phyloP scores from a whole-genome alignment of 371 early-diverging fungal species.

The Apophysomyces variabilis region DNA sequence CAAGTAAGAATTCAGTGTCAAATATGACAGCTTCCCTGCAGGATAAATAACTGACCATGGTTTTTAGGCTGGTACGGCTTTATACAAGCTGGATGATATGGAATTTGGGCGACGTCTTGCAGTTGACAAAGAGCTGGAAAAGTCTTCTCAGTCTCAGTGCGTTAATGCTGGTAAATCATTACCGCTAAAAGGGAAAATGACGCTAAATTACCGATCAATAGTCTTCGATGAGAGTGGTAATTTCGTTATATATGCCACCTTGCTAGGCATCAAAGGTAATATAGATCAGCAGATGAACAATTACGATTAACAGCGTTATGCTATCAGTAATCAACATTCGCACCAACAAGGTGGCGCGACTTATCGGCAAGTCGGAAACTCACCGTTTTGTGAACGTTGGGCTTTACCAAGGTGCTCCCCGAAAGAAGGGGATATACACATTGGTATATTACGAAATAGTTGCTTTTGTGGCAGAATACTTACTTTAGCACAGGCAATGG shows the following conservation, averaged over 20 bases:
- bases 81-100: slow-evolving; percentile 91
- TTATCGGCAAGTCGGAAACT: slow-evolving; percentile 91
- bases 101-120: slow-evolving; percentile 95
- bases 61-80: slow-evolving; percentile 72
- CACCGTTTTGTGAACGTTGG: slow-evolving; percentile 89
- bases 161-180: slow-evolving; percentile 73
- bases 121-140: slow-evolving; percentile 86
- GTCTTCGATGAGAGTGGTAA: slow-evolving; percentile 93
- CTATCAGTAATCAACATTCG: slow-evolving; percentile 74
- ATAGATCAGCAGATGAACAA: background rate
- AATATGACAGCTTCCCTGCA: background rate
- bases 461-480: background rate
- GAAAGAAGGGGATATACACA: slow-evolving; percentile 75
- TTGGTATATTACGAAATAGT: slow-evolving; percentile 48
- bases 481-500: slow-evolving; percentile 69
- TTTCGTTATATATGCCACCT: slow-evolving; percentile 88
- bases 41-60: background rate
- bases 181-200: background rate
- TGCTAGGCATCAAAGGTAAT: slow-evolving; percentile 90
- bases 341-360: slow-evolving; percentile 81
- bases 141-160: slow-evolving; percentile 65
- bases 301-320: background rate
- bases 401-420: slow-evolving; percentile 89
- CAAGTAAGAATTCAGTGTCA: slow-evolving; percentile 45
- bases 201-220: slow-evolving; percentile 16